Base-by-base conservation (phyloP, 768 basidiomycete species). In the Suillus occidentalis region DNA sequence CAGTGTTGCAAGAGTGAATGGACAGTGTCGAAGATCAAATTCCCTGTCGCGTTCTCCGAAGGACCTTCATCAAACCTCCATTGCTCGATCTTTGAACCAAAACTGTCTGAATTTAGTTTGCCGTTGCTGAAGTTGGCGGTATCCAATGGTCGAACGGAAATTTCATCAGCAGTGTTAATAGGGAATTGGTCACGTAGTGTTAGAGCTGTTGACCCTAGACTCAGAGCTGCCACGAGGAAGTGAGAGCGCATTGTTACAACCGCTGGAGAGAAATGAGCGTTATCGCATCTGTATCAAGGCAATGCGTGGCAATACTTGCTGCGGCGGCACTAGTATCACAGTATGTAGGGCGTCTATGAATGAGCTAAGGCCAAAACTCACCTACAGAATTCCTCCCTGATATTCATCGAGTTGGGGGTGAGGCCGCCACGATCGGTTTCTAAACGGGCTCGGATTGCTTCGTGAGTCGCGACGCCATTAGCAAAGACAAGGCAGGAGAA, bases 1-100 rank as follows among this genome's bases (percentile, higher is more conserved):
- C 78, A 81, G 25, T 74, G 73, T 58, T 81, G 80, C 9, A 81
- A 70, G 4, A 78, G 63, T 9, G 76, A 73, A 56, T 68, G 66
- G 7, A 80, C 70, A 6, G 74, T 73, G 36, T 77, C 74, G 62
- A 80, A 81, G n/a, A 80, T 67, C 47, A 79, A 68, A 60, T 77
- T 71, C 28, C 69, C 65, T 4, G 79, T 78, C 20, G 69, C 67
- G 62, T 77, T 72, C 36, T 69, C 68, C 53, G 68, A 59, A 3
- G 75, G 75, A 9, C 66, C 43, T 16, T 52, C 31, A 25, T 68
- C 63, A 4, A 76, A 62, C 61, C 63, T 63, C 73, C 75, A 76
- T 31, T 63, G 39, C 22, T 12, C 40, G 10, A 2, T 12, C 9
- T 18, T 31, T 1, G 18, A 53, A 22, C 6, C 14, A 6, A 25